These are phyloP conservation scores for Naganishia onofrii DNA, from an alignment of 768 basidiomycete genomes.

Conservation along the genomic window DNA sequence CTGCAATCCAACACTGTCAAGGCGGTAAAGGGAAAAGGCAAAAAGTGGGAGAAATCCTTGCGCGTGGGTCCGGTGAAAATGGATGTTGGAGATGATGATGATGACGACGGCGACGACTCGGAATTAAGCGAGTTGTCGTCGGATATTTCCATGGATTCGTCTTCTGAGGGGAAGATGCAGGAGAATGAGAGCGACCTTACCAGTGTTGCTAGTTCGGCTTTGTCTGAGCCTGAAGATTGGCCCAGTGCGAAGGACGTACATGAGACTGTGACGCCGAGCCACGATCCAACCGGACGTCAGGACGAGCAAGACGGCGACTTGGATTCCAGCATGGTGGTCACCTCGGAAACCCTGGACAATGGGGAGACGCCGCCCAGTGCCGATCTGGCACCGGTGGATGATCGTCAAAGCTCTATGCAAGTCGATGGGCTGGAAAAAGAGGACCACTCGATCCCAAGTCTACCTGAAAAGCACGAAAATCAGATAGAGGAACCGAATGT, in stretches of 20 bases:
- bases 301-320: slow-evolving; percentile 19
- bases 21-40: neutral
- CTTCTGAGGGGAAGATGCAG: neutral
- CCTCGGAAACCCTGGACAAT: neutral
- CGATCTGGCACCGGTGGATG: neutral
- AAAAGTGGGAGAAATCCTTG: neutral
- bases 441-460: neutral
- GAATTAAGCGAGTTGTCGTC: slow-evolving; percentile 51
- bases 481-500: neutral
- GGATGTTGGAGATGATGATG: slow-evolving; percentile 31
- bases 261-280: neutral
- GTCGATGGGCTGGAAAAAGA: neutral
- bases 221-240: slow-evolving; percentile 6
- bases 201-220: slow-evolving; percentile 18
- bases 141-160: slow-evolving; percentile 26
- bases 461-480: slow-evolving; percentile 2
- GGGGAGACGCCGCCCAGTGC: neutral
- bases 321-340: neutral
- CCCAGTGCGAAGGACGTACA: neutral
- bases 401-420: neutral
- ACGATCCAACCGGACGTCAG: slow-evolving; percentile 4
- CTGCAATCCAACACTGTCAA: slow-evolving; percentile 19
- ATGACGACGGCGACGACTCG: slow-evolving; percentile 43
- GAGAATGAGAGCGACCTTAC: slow-evolving; percentile 25
- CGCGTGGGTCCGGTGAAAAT: neutral